Evolutionary conservation across 441 rosid genomes (phyloP), one percentile per base, ranked within the genome.

Genomic region (Erodium chrysanthum): DNA sequence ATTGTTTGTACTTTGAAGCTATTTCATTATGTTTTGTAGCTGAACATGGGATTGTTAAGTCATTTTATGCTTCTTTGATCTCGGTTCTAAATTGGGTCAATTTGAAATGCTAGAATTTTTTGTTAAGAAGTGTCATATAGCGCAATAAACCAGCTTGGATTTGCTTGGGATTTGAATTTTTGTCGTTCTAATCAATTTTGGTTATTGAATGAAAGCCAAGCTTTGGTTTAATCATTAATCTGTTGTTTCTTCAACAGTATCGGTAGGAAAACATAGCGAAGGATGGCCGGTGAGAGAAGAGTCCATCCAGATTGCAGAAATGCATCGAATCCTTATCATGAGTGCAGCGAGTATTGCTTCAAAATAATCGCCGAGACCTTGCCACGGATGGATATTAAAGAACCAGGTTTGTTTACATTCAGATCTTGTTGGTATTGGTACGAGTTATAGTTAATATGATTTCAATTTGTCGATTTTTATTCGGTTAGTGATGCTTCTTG

Each of bases 321-420:
- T 20, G 61, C 61, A 56, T 56, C 61, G 7, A 68, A 68, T 65
- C 67, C 71, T 50, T 75, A 64, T 67, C 71, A 64, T 25, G 71
- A 59, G 29, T 69, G 79, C 79, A 66, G 79, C 27, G 27, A 62
- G 63, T 70, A 35, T n/a, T 68, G 78, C 68, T 46, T 85, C 37
- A 72, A 67, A 69, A 83, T 84, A 66, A 88, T 88, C 5, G 86
- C 84, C 17, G 87, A 80, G 80, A 86, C 83, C 2, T 81, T 79
- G 73, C 81, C 82, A 11, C 79, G 17, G 25, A 58, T 61, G 10
- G 84, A 72, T 44, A 77, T 76, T 66, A 63, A 75, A 64, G 81
- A 78, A 44, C 9, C 77, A 66, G 79, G 82, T 1, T 69, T 20
- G 20, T 40, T 50, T 59, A 0, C 11, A 14, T 25, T 7, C 23